Conservation (phyloP, 78 protist genomes). For the Acrasis kona region DNA sequence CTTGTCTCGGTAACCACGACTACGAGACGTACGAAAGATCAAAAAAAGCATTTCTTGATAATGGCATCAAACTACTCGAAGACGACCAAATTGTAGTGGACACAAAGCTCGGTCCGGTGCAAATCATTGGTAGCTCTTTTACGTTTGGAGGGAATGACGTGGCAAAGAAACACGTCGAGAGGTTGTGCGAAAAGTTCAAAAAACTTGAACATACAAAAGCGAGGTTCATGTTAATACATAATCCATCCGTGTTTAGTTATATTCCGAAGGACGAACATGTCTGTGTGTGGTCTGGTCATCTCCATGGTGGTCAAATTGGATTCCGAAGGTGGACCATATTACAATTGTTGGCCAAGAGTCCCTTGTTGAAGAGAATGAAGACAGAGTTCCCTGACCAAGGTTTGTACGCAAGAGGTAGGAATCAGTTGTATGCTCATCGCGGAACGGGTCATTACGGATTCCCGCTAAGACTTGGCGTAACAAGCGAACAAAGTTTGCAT, state of each 20-base stretch:
- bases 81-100: conserved; percentile 31
- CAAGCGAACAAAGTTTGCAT: not conserved
- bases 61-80: conserved; percentile 12
- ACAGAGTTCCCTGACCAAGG: conserved; percentile 44
- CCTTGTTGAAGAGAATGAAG: too few species aligned
- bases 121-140: conserved; percentile 45
- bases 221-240: conserved; percentile 37
- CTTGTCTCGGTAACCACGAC: conserved; percentile 50
- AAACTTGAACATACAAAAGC: not conserved
- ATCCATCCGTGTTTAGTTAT: conserved; percentile 51
- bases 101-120: conserved; percentile 42
- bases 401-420: conserved; percentile 29
- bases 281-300: conserved; percentile 40
- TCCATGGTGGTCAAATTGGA: conserved; percentile 64
- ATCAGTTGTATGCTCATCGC: conserved; percentile 37
- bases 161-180: not conserved
- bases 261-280: conserved; percentile 32
- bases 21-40: conserved; percentile 21
- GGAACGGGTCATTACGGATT: conserved; percentile 33
- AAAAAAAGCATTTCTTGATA: conserved; percentile 4
- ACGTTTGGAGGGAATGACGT: not conserved
- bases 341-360: conserved; percentile 7
- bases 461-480: not conserved
- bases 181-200: not conserved
- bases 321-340: not conserved